Base-by-base conservation (phyloP, 2,329 filamentous ascomycete genomes). In the Domatiomyces globalis region DNA sequence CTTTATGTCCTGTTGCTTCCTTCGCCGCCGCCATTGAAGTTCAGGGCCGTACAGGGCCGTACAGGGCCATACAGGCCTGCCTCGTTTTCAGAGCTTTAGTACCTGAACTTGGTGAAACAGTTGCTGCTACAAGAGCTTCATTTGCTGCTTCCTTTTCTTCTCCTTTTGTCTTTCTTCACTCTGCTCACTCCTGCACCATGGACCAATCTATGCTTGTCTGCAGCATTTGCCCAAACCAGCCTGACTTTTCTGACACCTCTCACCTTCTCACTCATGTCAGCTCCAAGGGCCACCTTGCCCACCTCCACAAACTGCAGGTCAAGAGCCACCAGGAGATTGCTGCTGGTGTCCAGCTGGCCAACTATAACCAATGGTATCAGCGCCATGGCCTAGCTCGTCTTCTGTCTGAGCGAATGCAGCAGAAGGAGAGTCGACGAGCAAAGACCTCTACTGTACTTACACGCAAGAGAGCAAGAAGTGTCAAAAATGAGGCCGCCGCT, bases 201-300 rank as follows among this genome's bases (percentile, higher is more conserved):
- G 65, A 67, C 59, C 57, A 59, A 44, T 82, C 88, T 53, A 80
- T 84, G 51, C 79, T 95, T 47, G 71, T 80, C 60, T 96, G 90
- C 78, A 81, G 76, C 62, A 83, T 95, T 59, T 96, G 90, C 65
- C 83, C 85, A 36, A 86, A 83, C 59, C 77, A 77, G 54, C 86
- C 87, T 42, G 78, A 70, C 27, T 95, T 95, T 69, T 94, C 87
- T 51, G 90, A 96, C 67, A 75, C 88, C 45, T 95, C 89, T 33
- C 90, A 95, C 67, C 74, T 95, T 39, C 78, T 96, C 63, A 96
- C 90, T 10, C 90, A 96, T 64, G 80, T 95, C 56, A 81, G 85
- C 54, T 95, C 89, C 57, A 95, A 95, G 65, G 84, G 85, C n/a
- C 90, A 96, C 65, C 73, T 95, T 33, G 82, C 87, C 54, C 79